These are phyloP conservation scores for Phoma sp. DNA, from an alignment of 2,329 filamentous ascomycete genomes.

Conservation along the genomic window DNA sequence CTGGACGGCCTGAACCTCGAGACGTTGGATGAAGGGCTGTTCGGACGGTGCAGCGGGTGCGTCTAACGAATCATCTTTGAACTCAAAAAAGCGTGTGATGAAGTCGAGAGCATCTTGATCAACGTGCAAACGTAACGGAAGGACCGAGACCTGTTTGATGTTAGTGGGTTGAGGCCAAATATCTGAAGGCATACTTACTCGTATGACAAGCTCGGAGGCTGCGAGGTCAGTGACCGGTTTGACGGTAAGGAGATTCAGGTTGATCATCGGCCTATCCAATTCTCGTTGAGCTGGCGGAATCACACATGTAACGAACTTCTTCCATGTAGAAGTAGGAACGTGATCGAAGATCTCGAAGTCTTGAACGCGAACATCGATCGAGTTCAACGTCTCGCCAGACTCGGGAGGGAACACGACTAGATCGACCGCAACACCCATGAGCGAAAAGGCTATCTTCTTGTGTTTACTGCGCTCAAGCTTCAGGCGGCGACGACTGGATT, in stretches of 20 bases:
- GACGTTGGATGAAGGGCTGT: conserved; percentile 84
- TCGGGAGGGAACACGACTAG: conserved; percentile 79
- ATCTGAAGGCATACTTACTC: conserved; percentile 63
- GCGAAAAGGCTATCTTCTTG: conserved; percentile 95
- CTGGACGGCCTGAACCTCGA: conserved; percentile 83
- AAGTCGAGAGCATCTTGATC: conserved; percentile 98
- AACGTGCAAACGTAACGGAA: conserved; percentile 90
- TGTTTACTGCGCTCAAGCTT: conserved; percentile 83
- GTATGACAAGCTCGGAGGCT: conserved; percentile 87
- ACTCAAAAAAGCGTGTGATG: conserved; percentile 96
- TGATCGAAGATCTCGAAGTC: conserved; percentile 94
- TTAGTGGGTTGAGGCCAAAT: conserved; percentile 10
- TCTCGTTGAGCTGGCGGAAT: conserved; percentile 86
- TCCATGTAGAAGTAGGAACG: conserved; percentile 95
- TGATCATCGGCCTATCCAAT: conserved; percentile 86
- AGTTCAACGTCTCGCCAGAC: conserved; percentile 83
- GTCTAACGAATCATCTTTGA: conserved; percentile 77
- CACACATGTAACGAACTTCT: conserved; percentile 95
- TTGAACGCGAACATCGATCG: conserved; percentile 80
- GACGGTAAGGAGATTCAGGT: conserved; percentile 86
- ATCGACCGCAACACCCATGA: conserved; percentile 84
- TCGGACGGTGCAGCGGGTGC: conserved; percentile 67
- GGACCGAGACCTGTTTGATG: conserved; percentile 63
- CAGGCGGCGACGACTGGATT: conserved; percentile 61
- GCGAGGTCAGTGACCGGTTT: conserved; percentile 83